Evolutionary conservation across 1,284 basidiomycete genomes (phyloP), one percentile per base, ranked within the genome.

Genomic region (Malassezia psittaci): DNA sequence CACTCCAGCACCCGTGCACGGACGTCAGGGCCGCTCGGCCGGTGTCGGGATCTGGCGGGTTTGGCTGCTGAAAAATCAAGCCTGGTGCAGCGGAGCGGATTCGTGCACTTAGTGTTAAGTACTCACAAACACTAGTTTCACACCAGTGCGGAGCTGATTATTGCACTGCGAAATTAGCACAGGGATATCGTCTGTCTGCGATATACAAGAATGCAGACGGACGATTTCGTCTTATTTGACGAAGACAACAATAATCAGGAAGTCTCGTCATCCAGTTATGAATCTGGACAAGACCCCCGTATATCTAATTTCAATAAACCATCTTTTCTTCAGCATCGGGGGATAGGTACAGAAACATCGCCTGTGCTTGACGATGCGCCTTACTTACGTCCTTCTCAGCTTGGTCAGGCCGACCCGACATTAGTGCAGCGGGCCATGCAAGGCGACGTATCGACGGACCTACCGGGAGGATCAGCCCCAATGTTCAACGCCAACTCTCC

Each of bases 171-270:
- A 29, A 29, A 29, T 29, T 29, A 29, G 24, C 24, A 29, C 24
- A 29, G 24, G 24, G 7, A 29, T 29, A 29, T 29, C 24, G 24
- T 29, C 24, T 29, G 24, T 29, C 24, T 29, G 24, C 24, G 24
- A 29, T 21, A 15, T 39, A 34, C 2, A 16, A 33, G 45, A 34
- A 57, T 57, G 55, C 43, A 52, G 43, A 21, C 34, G 18, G 55
- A 50, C 40, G 55, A 57, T 37, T 57, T 57, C 18, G 49, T 57
- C 35, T 38, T 57, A 33, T 57, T 48, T 57, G 51, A 57, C 36
- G 55, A 52, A 18, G 13, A 36, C 15, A 10, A 10, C 12, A 43
- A 43, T 32, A 13, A 16, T 9, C 16, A 16, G 13, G 13, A 21
- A 41, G 21, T 21, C 13, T 21, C 39, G 8, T 10, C 39, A 21